phyloP scores from a whole-genome alignment of 164 flowering plant genomes.

The Santalum album region DNA sequence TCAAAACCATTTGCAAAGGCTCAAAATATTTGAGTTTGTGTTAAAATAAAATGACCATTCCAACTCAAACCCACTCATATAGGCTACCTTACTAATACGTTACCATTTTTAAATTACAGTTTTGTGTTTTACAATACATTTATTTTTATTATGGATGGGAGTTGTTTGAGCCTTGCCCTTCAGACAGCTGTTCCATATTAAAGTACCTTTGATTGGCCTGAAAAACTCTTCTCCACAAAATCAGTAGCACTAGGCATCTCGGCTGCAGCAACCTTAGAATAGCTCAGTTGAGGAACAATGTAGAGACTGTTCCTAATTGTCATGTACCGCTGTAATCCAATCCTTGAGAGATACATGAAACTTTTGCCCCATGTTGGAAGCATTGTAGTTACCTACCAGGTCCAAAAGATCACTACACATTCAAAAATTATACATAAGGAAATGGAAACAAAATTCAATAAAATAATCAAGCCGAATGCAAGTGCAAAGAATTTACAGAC shows the following conservation, averaged over 20 bases:
- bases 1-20: background rate
- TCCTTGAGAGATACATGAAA: conserved; percentile 13
- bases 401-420: background rate
- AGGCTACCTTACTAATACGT: no score
- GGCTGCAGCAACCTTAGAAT: conserved; percentile 28
- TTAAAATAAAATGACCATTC: no score
- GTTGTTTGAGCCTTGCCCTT: background rate
- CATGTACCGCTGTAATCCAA: conserved; percentile 8
- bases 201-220: conserved; percentile 15
- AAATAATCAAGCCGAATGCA: no score
- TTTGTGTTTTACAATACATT: background rate
- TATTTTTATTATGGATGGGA: background rate
- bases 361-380: conserved; percentile 38
- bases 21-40: no score
- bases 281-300: conserved; percentile 13
- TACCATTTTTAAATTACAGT: background rate
- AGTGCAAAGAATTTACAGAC: no score
- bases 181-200: background rate
- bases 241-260: conserved; percentile 9
- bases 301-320: conserved; percentile 10
- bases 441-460: no score
- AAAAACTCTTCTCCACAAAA: conserved; percentile 9
- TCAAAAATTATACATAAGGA: no score
- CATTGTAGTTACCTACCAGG: conserved; percentile 20
- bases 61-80: no score